These are phyloP conservation scores for Claviceps maximensis DNA, from an alignment of 2,329 filamentous ascomycete genomes.

Conservation along the genomic window DNA sequence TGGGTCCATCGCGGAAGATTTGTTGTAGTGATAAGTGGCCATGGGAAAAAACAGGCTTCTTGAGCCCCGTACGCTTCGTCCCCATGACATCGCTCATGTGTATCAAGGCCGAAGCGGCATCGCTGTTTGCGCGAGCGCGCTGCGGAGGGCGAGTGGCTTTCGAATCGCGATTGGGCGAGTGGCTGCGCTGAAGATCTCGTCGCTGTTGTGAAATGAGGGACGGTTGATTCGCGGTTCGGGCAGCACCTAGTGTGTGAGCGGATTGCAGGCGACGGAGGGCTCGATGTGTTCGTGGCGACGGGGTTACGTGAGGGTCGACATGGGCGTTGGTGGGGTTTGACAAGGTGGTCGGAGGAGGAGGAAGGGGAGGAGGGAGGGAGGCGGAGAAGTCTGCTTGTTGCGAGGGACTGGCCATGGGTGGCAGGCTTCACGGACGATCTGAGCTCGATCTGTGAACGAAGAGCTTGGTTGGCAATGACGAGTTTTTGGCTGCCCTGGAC, in stretches of 20 bases:
- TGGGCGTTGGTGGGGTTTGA: conserved; percentile 9
- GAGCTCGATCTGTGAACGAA: neutral
- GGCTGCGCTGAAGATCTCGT: conserved; percentile 29
- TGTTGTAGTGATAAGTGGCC: conserved; percentile 54
- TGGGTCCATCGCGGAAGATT: conserved; percentile 68
- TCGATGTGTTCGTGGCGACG: conserved; percentile 52
- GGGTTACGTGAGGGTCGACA: conserved; percentile 38
- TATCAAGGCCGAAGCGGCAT: conserved; percentile 37
- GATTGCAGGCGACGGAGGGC: conserved; percentile 63
- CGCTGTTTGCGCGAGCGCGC: conserved; percentile 59
- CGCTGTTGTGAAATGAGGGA: conserved; percentile 53
- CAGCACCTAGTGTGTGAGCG: conserved; percentile 53
- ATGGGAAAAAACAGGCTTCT: conserved; percentile 35
- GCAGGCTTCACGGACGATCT: neutral
- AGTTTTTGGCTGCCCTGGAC: neutral
- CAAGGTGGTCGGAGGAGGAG: conserved; percentile 1
- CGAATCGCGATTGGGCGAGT: conserved; percentile 18
- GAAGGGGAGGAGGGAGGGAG: neutral
- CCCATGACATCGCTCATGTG: conserved; percentile 24
- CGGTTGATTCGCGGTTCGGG: conserved; percentile 30
- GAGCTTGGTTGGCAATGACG: neutral
- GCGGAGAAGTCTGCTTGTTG: neutral
- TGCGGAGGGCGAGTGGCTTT: conserved; percentile 30
- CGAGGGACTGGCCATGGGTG: conserved; percentile 9
- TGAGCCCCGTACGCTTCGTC: conserved; percentile 25